Conservation (phyloP, 306 rosid genomes). For the Begonia fuchsioides region DNA sequence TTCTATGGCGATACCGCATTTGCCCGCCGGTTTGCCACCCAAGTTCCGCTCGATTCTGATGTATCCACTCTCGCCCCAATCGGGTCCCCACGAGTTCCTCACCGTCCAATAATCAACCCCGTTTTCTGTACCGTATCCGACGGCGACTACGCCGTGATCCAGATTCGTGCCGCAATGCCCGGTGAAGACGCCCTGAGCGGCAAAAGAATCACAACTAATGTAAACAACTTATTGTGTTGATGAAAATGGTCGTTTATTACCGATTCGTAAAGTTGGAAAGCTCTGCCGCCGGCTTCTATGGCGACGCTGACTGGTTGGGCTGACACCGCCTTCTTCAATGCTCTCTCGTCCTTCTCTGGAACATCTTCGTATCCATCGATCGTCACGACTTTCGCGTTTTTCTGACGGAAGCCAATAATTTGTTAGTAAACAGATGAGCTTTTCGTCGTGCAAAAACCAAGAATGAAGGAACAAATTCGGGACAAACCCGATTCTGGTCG, state of each 20-base stretch:
- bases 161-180: constrained; percentile 70
- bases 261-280: constrained; percentile 64
- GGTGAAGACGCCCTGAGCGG: constrained; percentile 60
- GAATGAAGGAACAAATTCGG: not conserved
- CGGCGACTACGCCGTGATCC: constrained; percentile 65
- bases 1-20: constrained; percentile 76
- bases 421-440: too few species aligned
- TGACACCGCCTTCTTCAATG: constrained; percentile 66
- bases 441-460: not conserved
- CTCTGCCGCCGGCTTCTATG: constrained; percentile 93
- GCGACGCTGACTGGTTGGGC: constrained; percentile 75
- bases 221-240: too few species aligned
- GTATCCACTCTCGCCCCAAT: constrained; percentile 79
- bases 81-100: constrained; percentile 77
- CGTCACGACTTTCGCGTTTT: constrained; percentile 50
- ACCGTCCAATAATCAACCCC: constrained; percentile 66
- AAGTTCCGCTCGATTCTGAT: constrained; percentile 57
- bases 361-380: constrained; percentile 74
- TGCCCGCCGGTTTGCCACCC: constrained; percentile 20
- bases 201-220: not conserved
- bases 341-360: constrained; percentile 55
- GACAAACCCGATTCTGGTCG: constrained; percentile 46
- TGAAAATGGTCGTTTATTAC: constrained; percentile 15
- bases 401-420: constrained; percentile 19
- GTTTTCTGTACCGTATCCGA: constrained; percentile 69